Base-by-base conservation (phyloP, 768 basidiomycete genomes). In the Hypsizygus marmoreus region DNA sequence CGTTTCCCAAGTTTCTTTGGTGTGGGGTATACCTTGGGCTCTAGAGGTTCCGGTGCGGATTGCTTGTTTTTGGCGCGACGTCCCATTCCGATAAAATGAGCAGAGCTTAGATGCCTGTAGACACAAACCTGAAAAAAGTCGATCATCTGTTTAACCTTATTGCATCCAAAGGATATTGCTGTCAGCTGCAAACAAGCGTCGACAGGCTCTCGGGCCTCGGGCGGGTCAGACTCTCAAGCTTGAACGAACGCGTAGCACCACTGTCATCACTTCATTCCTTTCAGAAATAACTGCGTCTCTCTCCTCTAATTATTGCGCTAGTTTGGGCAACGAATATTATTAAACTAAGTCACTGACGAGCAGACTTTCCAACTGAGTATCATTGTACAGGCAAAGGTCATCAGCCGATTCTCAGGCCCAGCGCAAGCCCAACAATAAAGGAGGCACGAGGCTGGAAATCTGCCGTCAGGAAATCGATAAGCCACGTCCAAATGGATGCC, bases 371-470 rank as follows among this genome's bases (percentile, higher is more conserved):
- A n/a, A n/a, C n/a, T n/a, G n/a, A n/a, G n/a, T n/a, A n/a, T n/a
- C n/a, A n/a, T n/a, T n/a, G n/a, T n/a, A 46, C 51, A 45, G 36
- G 45, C 45, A 34, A 13, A 36, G 22, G 8, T 23, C 19, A 35
- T 40, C 43, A 95, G 42, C 94, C 93, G 14, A 97, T 64, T 40
- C 93, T 75, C 38, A 97, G 56, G 8, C 95, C 95, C 22, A 97
- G 70, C 1, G 72, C 77, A 47, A 97, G 74, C 7, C 95, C 95
- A 4, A 84, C 91, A 25, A 93, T 57, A 67, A 97, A 97, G 11
- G 88, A 85, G 2, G 93, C 94, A 50, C 94, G 72, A 33, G 86
- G 88, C 59, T 93, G 95, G 67, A 97, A 95, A 62, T 97, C 91
- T 6, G 93, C 89, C 0, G 88, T 90, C 64, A 97, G 68, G 70